A percentile compares a stretch with the other conserved stretches of the same genome.
These are phyloP conservation scores for Pythium aristosporum DNA, from an alignment of 352 stramenopile genomes.

Conservation along the genomic window DNA sequence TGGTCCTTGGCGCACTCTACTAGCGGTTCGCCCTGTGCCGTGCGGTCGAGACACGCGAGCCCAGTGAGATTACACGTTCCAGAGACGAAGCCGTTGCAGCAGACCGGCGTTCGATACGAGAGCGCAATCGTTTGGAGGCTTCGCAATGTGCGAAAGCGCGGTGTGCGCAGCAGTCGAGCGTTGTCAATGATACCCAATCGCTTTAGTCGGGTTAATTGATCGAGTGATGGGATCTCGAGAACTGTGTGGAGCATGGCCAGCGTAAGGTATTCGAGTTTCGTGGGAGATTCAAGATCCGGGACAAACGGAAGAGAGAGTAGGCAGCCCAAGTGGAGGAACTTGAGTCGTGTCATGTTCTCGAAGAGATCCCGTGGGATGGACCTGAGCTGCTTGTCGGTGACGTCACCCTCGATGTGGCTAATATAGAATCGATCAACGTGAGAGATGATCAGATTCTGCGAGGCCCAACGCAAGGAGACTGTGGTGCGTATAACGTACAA, in stretches of 20 bases:
- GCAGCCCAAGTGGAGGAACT: constrained; percentile 19
- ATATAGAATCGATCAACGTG: no score
- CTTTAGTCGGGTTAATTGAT: not conserved
- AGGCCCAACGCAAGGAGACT: no score
- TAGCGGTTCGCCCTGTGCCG: constrained; percentile 1
- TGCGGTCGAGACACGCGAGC: constrained; percentile 10
- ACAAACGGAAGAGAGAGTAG: constrained; percentile 15
- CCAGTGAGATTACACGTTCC: constrained; percentile 8
- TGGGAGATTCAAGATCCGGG: not conserved
- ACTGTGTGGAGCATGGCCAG: constrained; percentile 13
- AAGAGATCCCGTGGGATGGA: constrained; percentile 18
- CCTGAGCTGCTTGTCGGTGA: constrained; percentile 9
- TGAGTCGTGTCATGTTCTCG: constrained; percentile 14
- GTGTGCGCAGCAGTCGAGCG: not conserved
- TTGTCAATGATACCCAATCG: constrained; percentile 6
- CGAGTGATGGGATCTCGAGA: constrained; percentile 5
- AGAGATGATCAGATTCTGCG: no score
- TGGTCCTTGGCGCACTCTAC: constrained; percentile 1
- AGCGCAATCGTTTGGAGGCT: constrained; percentile 10
- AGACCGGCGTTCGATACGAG: not conserved
- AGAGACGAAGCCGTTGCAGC: constrained; percentile 23
- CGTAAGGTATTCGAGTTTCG: constrained; percentile 9
- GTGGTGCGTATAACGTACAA: no score
- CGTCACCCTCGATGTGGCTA: constrained; percentile 17
- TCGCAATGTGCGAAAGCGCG: not conserved